phyloP scores from a whole-genome alignment of 2,329 filamentous ascomycete genomes.

The Oidium heveae region DNA sequence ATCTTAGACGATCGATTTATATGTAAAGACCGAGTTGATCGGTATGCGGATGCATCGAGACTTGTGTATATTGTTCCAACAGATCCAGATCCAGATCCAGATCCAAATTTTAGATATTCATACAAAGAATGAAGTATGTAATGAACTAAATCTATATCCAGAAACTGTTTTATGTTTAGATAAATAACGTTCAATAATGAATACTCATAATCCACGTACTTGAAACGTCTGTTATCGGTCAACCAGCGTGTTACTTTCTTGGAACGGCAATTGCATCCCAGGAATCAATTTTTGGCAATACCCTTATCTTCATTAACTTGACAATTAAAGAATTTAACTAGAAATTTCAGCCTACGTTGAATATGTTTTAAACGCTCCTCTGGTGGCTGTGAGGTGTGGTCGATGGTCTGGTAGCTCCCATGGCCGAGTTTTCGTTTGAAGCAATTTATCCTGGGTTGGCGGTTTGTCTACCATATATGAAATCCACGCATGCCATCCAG shows the following conservation, averaged over 20 bases:
- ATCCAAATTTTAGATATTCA: too few species aligned
- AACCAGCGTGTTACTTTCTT: constrained; percentile 2
- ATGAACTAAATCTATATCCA: too few species aligned
- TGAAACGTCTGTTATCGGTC: too few species aligned
- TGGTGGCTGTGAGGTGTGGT: constrained; percentile 49
- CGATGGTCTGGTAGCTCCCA: constrained; percentile 55
- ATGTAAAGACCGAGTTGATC: too few species aligned
- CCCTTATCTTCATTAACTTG: constrained; percentile 15
- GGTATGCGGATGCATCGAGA: too few species aligned
- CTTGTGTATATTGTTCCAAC: too few species aligned
- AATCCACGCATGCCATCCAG: constrained; percentile 96
- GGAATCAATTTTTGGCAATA: constrained; percentile 25
- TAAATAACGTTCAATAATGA: too few species aligned
- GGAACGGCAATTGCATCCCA: constrained; percentile 23
- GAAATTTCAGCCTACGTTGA: constrained; percentile 47
- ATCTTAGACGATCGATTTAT: too few species aligned
- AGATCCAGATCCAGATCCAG: too few species aligned
- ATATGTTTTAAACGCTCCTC: constrained; percentile 75
- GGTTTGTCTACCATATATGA: constrained; percentile 79
- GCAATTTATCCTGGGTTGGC: constrained; percentile 47
- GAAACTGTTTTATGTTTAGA: too few species aligned
- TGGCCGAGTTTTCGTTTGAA: constrained; percentile 37
- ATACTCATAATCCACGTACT: too few species aligned
- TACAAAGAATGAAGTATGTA: too few species aligned
- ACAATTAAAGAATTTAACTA: background rate